Base-by-base conservation (phyloP, 2,329 filamentous ascomycete species). In the Hansfordia pulvinata region DNA sequence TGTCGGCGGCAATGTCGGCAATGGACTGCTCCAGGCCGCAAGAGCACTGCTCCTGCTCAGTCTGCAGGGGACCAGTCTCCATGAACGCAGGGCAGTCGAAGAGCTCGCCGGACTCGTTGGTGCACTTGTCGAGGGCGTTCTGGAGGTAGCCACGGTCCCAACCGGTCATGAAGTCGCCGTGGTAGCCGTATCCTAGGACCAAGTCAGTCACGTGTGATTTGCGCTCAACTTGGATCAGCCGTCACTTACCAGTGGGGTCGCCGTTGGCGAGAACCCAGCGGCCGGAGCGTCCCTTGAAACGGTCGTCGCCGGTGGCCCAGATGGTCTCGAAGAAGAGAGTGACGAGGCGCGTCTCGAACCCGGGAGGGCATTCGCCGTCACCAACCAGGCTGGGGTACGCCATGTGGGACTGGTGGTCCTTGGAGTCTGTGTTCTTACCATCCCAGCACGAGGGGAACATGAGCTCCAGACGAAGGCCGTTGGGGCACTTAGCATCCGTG, bases 361-460 rank as follows among this genome's bases (percentile, higher is more conserved):
- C 74, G 2, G 67, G 46, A 1, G 85, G 84, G 52, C 85, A 93
- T 19, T 58, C 60, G 17, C 86, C 85, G 36, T 71, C 70, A 55
- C 82, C 81, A 41, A 92, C 76, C 9, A 77, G 59, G 39, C 70
- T 65, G 1, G 84, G 83, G 49, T 85, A 94, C 4, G 77, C 78
- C 34, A 93, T 67, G 47, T 94, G 72, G 35, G 56, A 56, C 47
- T 60, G 61, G 53, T 75, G 69, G 45, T 75, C 60, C 1, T 43
- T 31, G 7, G 62, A 63, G 38, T 69, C 64, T 5, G 57, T 30
- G 35, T 76, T 63, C 40, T 71, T 64, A 26, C 82, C 81, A 41
- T 90, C 81, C 78, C 84, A 92, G 66, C 84, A 93, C 2, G 77
- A 84, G 1, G 83, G 82, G 55, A 93, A 93, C 68, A 83, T 82